Percentiles rank a stretch among this genome's conserved stretches.
These are phyloP conservation scores for Actinidia chinensis DNA, from an alignment of 179 eudicot genomes.

Conservation along the genomic window DNA sequence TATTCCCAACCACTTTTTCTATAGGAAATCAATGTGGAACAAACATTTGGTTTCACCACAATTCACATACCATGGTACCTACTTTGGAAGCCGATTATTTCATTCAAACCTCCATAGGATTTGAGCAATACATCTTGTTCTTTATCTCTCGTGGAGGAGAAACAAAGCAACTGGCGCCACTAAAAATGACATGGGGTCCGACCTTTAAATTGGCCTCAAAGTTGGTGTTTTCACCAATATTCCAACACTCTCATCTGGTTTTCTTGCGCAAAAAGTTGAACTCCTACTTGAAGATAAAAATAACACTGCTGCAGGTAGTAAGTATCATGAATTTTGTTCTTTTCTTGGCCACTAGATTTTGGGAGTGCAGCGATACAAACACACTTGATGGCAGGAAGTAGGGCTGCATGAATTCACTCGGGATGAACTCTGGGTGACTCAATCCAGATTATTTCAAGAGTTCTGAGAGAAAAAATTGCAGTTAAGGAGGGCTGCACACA, in stretches of 20 bases:
- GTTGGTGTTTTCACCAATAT: no score
- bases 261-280: slow-evolving; percentile 83
- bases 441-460: slow-evolving; percentile 84
- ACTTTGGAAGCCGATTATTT: no score
- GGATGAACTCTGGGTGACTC: slow-evolving; percentile 87
- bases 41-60: no score
- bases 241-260: slow-evolving; percentile 93
- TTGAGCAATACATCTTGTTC: no score
- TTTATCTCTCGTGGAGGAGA: no score
- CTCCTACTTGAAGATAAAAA: slow-evolving; percentile 78
- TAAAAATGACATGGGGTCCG: no score
- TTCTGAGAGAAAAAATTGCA: slow-evolving; percentile 82
- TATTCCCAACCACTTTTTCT: no score
- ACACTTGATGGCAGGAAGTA: slow-evolving; percentile 56
- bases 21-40: no score
- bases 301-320: slow-evolving; percentile 69
- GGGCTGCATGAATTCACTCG: slow-evolving; percentile 89
- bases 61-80: no score
- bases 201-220: no score
- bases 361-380: background rate
- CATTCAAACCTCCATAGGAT: no score
- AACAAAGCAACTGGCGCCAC: no score
- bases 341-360: background rate
- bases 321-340: background rate
- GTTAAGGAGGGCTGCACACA: slow-evolving; percentile 76